Evolutionary conservation across 1,139 yeast species (phyloP).

Genomic region (Suhomyces ambrosiae): DNA sequence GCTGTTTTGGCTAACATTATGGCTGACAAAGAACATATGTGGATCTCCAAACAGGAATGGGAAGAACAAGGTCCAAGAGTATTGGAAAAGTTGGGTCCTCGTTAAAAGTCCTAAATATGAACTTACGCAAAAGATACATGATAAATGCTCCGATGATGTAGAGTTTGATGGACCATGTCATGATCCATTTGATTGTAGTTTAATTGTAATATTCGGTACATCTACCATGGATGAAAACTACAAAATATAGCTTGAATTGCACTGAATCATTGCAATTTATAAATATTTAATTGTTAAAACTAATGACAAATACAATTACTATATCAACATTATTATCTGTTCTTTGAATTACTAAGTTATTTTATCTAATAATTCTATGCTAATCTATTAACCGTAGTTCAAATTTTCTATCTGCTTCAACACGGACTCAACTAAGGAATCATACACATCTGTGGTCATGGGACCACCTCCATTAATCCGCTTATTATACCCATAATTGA

Average conservation of each 20-base stretch:
- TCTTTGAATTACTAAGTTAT: too few relatives aligned
- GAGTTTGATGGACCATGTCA: too few relatives aligned
- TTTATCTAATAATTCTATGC: too few relatives aligned
- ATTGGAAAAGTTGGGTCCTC: slow-evolving; percentile 88
- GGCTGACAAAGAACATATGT: slow-evolving; percentile 98
- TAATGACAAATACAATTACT: too few relatives aligned
- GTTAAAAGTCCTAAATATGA: slow-evolving; percentile 42
- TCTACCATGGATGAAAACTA: too few relatives aligned
- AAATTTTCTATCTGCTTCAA: slow-evolving; percentile 43
- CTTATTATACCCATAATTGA: slow-evolving; percentile 60
- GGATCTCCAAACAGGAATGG: slow-evolving; percentile 97
- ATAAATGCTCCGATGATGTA: neutral
- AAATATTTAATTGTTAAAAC: too few relatives aligned
- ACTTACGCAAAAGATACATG: slow-evolving; percentile 1
- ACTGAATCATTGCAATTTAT: too few relatives aligned
- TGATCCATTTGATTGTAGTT: too few relatives aligned
- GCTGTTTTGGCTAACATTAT: slow-evolving; percentile 96
- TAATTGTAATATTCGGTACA: too few relatives aligned
- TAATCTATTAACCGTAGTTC: slow-evolving; percentile 36
- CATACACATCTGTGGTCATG: slow-evolving; percentile 43
- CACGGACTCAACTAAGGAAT: slow-evolving; percentile 44
- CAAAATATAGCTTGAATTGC: too few relatives aligned
- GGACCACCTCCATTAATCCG: slow-evolving; percentile 37
- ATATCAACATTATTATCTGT: too few relatives aligned
- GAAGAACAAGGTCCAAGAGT: slow-evolving; percentile 92